phyloP scores from a whole-genome alignment of 495 filamentous ascomycete genomes.

The Hypoxylon trugodes region DNA sequence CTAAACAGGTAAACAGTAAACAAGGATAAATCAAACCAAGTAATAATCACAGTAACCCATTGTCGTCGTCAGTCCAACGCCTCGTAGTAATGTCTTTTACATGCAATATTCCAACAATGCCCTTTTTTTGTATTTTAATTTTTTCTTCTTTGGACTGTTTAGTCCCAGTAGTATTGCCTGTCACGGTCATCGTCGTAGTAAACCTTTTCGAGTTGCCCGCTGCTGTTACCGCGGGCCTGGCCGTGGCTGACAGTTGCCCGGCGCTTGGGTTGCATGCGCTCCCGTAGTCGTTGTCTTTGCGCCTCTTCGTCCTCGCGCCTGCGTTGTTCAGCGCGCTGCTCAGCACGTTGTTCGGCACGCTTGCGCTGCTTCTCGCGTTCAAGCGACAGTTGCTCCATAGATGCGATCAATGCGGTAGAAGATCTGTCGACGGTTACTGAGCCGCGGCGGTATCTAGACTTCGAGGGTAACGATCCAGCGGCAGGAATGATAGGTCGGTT shows the following conservation, averaged over 20 bases:
- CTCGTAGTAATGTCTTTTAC: conserved; percentile 23
- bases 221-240: too few relatives aligned
- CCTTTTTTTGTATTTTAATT: conserved; percentile 16
- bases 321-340: conserved; percentile 8
- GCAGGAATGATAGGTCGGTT: conserved; percentile 36
- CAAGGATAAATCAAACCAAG: conserved; percentile 4
- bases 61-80: conserved; percentile 33
- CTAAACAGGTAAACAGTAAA: conserved; percentile 26
- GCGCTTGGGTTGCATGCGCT: conserved; percentile 30
- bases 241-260: conserved; percentile 15
- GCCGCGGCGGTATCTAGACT: conserved; percentile 38
- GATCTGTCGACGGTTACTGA: conserved; percentile 35
- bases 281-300: conserved; percentile 33
- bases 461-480: neutral
- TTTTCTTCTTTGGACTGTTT: conserved; percentile 1
- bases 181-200: conserved; percentile 21
- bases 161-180: conserved; percentile 22
- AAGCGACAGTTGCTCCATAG: conserved; percentile 35
- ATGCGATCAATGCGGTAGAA: conserved; percentile 12
- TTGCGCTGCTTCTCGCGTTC: conserved; percentile 28
- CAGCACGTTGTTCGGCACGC: conserved; percentile 2
- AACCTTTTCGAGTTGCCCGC: conserved; percentile 13
- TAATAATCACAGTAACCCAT: conserved; percentile 19
- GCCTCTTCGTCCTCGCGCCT: conserved; percentile 40
- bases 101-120: conserved; percentile 13